A percentile compares a stretch with the other conserved stretches of the same genome.
Evolutionary conservation across 2,329 filamentous ascomycete species (phyloP).

Genomic region (Epichloe typhina): DNA sequence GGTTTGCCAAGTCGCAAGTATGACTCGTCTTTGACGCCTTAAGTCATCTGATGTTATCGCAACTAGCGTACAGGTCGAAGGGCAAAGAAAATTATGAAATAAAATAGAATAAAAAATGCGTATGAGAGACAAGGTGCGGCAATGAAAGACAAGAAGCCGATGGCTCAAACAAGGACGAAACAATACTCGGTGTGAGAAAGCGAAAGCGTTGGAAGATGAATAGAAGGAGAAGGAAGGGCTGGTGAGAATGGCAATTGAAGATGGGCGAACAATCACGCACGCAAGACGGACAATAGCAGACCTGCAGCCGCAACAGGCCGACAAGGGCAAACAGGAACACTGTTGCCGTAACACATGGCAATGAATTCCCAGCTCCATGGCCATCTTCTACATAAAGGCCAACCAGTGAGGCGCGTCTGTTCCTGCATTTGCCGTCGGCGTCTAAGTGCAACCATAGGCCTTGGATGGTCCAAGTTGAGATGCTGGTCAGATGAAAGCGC

Average conservation of each 20-base stretch:
- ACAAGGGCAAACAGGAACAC: neutral
- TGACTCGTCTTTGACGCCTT: neutral
- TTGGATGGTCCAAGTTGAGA: constrained; percentile 3
- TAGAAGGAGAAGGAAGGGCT: neutral
- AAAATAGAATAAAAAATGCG: too few species aligned
- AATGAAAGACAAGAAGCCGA: constrained; percentile 1
- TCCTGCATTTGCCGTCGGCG: neutral
- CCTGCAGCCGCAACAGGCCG: neutral
- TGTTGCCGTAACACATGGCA: neutral
- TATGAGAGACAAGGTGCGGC: neutral
- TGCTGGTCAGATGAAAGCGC: constrained; percentile 26
- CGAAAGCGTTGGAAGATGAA: neutral
- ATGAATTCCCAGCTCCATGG: neutral
- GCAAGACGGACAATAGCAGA: neutral
- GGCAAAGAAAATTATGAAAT: neutral
- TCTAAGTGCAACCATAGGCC: constrained; percentile 1
- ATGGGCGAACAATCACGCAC: constrained; percentile 7
- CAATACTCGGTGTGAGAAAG: neutral
- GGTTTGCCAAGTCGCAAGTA: neutral
- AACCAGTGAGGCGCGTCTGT: neutral
- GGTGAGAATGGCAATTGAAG: neutral
- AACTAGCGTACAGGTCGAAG: neutral
- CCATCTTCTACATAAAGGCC: neutral
- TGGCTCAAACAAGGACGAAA: neutral
- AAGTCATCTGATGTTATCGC: neutral